These are phyloP conservation scores for Metschnikowia bowlesiae DNA, from an alignment of 805 yeast species.

Conservation along the genomic window DNA sequence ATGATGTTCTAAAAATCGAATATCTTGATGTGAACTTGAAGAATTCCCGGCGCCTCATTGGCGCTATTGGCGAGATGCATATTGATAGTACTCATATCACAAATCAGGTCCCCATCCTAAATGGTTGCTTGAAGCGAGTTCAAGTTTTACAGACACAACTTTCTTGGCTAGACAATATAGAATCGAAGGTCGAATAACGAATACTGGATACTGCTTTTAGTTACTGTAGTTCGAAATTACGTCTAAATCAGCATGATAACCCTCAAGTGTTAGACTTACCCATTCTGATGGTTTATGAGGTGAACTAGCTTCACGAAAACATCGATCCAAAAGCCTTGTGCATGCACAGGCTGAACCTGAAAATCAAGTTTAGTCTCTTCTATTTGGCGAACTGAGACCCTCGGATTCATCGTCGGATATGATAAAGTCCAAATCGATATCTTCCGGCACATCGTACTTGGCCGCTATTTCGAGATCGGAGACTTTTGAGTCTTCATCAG, in stretches of 20 bases:
- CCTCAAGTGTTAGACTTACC: not conserved
- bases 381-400: not conserved
- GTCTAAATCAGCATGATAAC: not conserved
- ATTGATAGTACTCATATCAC: conserved; percentile 1
- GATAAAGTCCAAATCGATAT: conserved; percentile 16
- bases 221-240: not conserved
- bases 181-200: not conserved
- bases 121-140: conserved; percentile 8
- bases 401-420: conserved; percentile 15
- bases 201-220: not conserved
- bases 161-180: conserved; percentile 13
- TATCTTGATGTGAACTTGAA: conserved; percentile 36
- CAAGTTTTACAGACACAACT: conserved; percentile 8
- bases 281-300: too few relatives aligned
- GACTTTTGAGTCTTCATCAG: conserved; percentile 2
- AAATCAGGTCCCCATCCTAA: conserved; percentile 1
- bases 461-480: conserved; percentile 7
- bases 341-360: not conserved
- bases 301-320: not conserved
- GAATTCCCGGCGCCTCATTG: conserved; percentile 33
- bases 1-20: conserved; percentile 32
- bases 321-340: not conserved
- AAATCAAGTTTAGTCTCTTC: not conserved
- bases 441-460: conserved; percentile 15
- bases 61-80: conserved; percentile 15